Evolutionary conservation across 2,329 filamentous ascomycete genomes (phyloP).

Genomic region (Scedosporium dehoogii): DNA sequence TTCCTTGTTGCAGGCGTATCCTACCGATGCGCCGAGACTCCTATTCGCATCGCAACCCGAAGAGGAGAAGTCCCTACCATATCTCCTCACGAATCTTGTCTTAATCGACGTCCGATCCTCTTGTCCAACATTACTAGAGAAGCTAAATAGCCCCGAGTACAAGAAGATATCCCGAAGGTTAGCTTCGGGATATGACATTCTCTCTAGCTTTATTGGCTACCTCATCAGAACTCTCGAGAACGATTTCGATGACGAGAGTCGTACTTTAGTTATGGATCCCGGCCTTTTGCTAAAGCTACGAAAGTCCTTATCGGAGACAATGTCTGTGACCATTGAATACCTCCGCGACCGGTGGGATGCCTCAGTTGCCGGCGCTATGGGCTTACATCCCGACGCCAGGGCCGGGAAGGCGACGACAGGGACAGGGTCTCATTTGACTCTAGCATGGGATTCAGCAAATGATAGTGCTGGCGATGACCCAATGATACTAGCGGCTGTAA

Average conservation of each 20-base stretch:
- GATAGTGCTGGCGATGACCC: constrained; percentile 41
- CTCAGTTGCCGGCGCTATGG: constrained; percentile 50
- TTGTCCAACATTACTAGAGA: constrained; percentile 47
- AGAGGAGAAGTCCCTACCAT: constrained; percentile 45
- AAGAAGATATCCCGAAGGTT: constrained; percentile 40
- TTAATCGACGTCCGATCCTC: constrained; percentile 57
- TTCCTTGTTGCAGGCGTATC: constrained; percentile 46
- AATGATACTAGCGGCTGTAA: constrained; percentile 47
- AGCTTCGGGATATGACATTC: constrained; percentile 50
- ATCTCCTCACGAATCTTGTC: constrained; percentile 53
- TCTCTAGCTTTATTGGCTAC: constrained; percentile 50
- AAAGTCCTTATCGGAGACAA: constrained; percentile 50
- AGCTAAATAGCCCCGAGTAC: constrained; percentile 47
- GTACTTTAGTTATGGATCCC: constrained; percentile 20
- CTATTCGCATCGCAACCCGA: constrained; percentile 40
- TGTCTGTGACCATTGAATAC: constrained; percentile 54
- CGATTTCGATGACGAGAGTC: constrained; percentile 37
- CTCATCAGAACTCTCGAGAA: constrained; percentile 46
- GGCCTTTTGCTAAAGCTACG: constrained; percentile 53
- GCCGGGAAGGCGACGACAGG: constrained; percentile 30
- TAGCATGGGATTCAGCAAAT: constrained; percentile 49
- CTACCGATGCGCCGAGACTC: constrained; percentile 30
- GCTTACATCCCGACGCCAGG: constrained; percentile 49
- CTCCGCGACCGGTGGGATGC: constrained; percentile 63
- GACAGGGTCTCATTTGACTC: constrained; percentile 33